These are phyloP conservation scores for Hygrocybe coccinea DNA, from an alignment of 768 basidiomycete species.

Conservation along the genomic window DNA sequence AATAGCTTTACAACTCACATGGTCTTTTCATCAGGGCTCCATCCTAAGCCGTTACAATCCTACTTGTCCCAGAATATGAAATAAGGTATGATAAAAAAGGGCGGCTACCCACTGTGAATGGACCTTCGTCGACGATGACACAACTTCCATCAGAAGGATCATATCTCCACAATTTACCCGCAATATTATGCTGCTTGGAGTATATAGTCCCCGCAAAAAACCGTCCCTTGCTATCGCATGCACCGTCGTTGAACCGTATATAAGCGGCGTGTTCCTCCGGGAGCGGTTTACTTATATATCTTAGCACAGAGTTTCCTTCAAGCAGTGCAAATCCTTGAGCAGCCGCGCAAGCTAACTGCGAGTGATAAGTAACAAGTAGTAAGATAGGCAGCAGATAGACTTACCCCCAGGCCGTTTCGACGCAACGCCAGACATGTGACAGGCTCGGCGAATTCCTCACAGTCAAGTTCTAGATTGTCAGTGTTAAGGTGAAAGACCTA, in stretches of 20 bases:
- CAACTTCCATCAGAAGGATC: constrained; percentile 48
- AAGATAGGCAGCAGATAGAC: constrained; percentile 9
- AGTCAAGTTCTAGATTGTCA: constrained; percentile 33
- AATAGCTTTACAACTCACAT: constrained; percentile 37
- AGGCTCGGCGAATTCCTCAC: constrained; percentile 50
- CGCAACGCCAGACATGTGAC: constrained; percentile 57
- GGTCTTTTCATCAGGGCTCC: constrained; percentile 58
- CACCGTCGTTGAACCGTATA: constrained; percentile 68
- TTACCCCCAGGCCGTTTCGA: constrained; percentile 41
- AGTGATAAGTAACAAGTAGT: not conserved
- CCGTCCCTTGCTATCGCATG: constrained; percentile 58
- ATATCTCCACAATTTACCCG: constrained; percentile 56
- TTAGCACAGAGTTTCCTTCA: constrained; percentile 37
- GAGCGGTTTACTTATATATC: constrained; percentile 51
- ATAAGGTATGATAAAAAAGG: constrained; percentile 4
- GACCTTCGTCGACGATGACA: constrained; percentile 53
- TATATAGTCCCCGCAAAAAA: constrained; percentile 64
- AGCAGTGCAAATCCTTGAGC: constrained; percentile 52
- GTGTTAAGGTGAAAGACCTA: constrained; percentile 54
- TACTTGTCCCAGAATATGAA: constrained; percentile 16
- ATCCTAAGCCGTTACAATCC: constrained; percentile 64
- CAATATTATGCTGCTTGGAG: constrained; percentile 44
- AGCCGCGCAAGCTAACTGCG: constrained; percentile 58
- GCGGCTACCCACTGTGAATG: constrained; percentile 52
- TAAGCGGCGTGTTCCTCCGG: constrained; percentile 36